Evolutionary conservation across 2,329 filamentous ascomycete species (phyloP).

Genomic region (Dryadomyces sulphureus): DNA sequence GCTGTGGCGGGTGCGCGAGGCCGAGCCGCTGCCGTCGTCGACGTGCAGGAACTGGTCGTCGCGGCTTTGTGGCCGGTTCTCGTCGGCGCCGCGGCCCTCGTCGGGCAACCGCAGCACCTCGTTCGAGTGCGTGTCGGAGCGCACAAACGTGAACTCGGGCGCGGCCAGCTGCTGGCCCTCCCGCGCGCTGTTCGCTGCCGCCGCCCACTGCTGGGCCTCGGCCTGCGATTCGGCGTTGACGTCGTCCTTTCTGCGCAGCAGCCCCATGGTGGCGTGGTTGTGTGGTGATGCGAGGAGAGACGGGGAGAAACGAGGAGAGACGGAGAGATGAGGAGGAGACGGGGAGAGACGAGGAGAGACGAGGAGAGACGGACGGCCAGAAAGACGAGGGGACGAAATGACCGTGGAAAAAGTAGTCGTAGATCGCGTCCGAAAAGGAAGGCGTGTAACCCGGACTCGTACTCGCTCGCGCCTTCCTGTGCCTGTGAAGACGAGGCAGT

Average conservation of each 20-base stretch:
- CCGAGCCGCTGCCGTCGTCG: slow-evolving; percentile 14
- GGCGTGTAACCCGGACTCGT: too few species aligned
- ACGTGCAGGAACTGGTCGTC: slow-evolving; percentile 12
- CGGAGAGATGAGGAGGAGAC: not conserved
- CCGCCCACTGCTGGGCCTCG: not conserved
- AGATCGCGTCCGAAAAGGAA: too few species aligned
- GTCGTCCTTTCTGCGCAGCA: slow-evolving; percentile 6
- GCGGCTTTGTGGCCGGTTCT: slow-evolving; percentile 8
- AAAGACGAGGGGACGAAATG: not conserved
- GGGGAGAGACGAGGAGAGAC: not conserved
- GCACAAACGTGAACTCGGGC: slow-evolving; percentile 69
- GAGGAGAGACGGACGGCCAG: not conserved
- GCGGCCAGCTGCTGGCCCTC: slow-evolving; percentile 22
- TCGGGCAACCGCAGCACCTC: slow-evolving; percentile 62
- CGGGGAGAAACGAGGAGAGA: not conserved
- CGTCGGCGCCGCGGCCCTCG: slow-evolving; percentile 6
- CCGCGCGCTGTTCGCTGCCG: too few species aligned
- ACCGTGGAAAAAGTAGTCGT: too few species aligned
- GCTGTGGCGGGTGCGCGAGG: slow-evolving; percentile 13
- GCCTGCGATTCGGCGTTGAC: not conserved
- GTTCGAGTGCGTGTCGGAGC: slow-evolving; percentile 67
- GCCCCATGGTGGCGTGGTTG: slow-evolving; percentile 6
- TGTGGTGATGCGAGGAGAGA: too few species aligned
- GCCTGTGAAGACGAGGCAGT: not conserved
- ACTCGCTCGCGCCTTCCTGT: too few species aligned